A percentile compares a stretch with the other conserved stretches of the same genome.
Conservation (phyloP, 108 stramenopile species). For the Asterionellopsis glacialis region DNA sequence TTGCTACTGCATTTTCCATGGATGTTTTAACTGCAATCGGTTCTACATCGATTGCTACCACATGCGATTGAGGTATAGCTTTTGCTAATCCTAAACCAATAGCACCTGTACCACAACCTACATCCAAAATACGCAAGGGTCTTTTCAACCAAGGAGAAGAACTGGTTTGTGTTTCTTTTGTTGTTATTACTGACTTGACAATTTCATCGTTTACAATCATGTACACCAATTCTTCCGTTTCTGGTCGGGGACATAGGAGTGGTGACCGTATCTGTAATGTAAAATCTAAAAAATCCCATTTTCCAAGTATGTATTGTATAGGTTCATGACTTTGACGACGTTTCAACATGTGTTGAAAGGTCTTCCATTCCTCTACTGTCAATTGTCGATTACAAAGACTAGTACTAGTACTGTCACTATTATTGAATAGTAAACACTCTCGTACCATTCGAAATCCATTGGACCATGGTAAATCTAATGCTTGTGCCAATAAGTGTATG, state of each 20-base stretch:
- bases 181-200: not conserved
- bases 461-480: slow-evolving; percentile 53
- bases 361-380: slow-evolving; percentile 31
- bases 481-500: slow-evolving; percentile 52
- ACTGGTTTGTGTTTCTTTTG: not conserved
- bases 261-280: slow-evolving; percentile 66
- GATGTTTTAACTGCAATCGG: slow-evolving; percentile 74
- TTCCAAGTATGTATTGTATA: slow-evolving; percentile 90
- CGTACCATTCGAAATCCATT: slow-evolving; percentile 50
- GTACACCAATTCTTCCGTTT: slow-evolving; percentile 93
- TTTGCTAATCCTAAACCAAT: slow-evolving; percentile 82
- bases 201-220: slow-evolving; percentile 31
- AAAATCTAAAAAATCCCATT: slow-evolving; percentile 90
- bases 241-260: slow-evolving; percentile 88
- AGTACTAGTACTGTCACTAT: not conserved
- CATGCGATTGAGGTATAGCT: slow-evolving; percentile 29
- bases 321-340: slow-evolving; percentile 69
- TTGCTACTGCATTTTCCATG: slow-evolving; percentile 59
- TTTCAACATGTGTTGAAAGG: slow-evolving; percentile 30
- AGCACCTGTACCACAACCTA: slow-evolving; percentile 90
- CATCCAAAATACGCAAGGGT: slow-evolving; percentile 73
- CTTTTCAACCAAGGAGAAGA: too few relatives aligned
- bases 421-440: not conserved
- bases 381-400: slow-evolving; percentile 10
- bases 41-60: slow-evolving; percentile 80